Evolutionary conservation across 1,284 basidiomycete species (phyloP), one percentile per base, ranked within the genome.

Genomic region (Apiotrichum mycotoxinovorans): DNA sequence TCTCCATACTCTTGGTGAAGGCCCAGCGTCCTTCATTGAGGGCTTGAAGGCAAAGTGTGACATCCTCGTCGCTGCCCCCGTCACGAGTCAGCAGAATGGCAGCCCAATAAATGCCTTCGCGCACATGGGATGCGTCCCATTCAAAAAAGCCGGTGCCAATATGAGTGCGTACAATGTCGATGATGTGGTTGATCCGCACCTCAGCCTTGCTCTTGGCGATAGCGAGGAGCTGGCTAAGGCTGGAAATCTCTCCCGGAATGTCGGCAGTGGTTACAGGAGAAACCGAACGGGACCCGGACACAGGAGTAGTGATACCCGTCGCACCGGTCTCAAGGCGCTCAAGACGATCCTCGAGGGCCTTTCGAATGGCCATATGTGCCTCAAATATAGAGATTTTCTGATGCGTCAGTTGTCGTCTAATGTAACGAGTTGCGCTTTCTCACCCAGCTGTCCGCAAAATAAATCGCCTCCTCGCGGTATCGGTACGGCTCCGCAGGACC

Each of bases 401-500:
- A 26, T 1, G 10, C 2, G 12, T 44, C n/a, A 44, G 42, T 22
- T 41, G 8, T 34, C 10, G 27, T 44, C 20, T 22, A 9, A 4
- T 22, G 10, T 48, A 22, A n/a, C 35, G n/a, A n/a, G 23, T 18
- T 1, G 27, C 18, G 40, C 61, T 42, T 12, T 83, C 87, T 80
- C 74, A 89, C 87, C 88, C 79, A 90, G 83, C 70, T 88, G 86
- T 69, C 90, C 81, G 76, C 85, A 84, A 69, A 91, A 83, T 85
- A 82, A 83, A 84, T 56, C 10, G 74, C 60, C 84, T 86, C 85
- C 60, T 87, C 83, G 30, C 80, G 77, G 17, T 82, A 79, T 41
- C 82, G 59, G 80, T 77, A 50, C 73, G 64, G 56, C n/a, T 51
- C 37, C 67, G 80, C 23, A 67, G 67, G 38, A 5, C 54, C 37